phyloP scores from a whole-genome alignment of 495 filamentous ascomycete genomes.

The Daldinia decipiens region DNA sequence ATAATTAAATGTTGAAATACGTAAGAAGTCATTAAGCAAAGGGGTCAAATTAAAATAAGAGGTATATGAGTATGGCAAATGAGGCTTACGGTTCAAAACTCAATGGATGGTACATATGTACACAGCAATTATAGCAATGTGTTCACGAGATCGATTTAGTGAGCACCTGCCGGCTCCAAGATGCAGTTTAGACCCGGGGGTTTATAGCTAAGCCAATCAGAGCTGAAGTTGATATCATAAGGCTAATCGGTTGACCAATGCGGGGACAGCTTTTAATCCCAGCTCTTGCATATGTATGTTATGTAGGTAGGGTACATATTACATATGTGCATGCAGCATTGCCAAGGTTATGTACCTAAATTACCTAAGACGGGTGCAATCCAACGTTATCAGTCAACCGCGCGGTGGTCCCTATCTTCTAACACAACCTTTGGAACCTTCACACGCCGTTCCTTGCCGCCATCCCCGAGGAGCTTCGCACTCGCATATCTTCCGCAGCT shows the following conservation, averaged over 20 bases:
- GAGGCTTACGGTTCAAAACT: background rate
- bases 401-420: conserved; percentile 22
- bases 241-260: conserved; percentile 40
- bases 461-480: conserved; percentile 28
- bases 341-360: conserved; percentile 6
- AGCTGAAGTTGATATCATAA: conserved; percentile 22
- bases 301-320: background rate
- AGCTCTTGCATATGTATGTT: conserved; percentile 19
- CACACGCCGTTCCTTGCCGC: conserved; percentile 4
- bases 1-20: background rate
- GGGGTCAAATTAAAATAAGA: too few relatives aligned
- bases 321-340: background rate
- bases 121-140: background rate
- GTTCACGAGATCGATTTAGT: conserved; percentile 1
- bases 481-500: conserved; percentile 28
- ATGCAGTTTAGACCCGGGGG: conserved; percentile 27
- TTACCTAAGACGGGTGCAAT: conserved; percentile 24
- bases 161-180: conserved; percentile 13
- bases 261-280: conserved; percentile 9
- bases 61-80: background rate
- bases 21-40: background rate
- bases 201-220: conserved; percentile 30
- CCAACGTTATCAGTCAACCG: conserved; percentile 24
- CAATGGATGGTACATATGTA: background rate
- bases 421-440: conserved; percentile 10